These are phyloP conservation scores for Neofusicoccum parvum DNA, from an alignment of 2,329 filamentous ascomycete genomes.

Conservation along the genomic window DNA sequence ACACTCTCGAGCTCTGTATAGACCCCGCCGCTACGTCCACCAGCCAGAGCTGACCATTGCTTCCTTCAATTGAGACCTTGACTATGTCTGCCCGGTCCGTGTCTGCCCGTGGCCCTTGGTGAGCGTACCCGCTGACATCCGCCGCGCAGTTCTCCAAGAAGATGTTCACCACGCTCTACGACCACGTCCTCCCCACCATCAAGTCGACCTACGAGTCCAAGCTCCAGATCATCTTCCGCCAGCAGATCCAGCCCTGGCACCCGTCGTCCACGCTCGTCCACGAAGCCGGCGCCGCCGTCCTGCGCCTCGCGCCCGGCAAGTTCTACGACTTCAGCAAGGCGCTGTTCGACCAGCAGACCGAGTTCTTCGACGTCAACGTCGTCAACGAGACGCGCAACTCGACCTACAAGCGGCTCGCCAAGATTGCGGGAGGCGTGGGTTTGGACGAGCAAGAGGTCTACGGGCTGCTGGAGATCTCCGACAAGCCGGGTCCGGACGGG, in stretches of 20 bases:
- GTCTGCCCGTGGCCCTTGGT: slow-evolving; percentile 22
- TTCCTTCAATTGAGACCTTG: slow-evolving; percentile 60
- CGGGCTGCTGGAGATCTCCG: slow-evolving; percentile 66
- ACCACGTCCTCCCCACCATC: slow-evolving; percentile 65
- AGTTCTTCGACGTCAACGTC: slow-evolving; percentile 82
- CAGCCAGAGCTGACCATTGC: not conserved
- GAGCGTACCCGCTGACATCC: slow-evolving; percentile 25
- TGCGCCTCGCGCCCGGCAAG: slow-evolving; percentile 66
- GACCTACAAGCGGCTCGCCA: slow-evolving; percentile 78
- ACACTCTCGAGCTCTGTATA: slow-evolving; percentile 58
- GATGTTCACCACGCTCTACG: slow-evolving; percentile 76
- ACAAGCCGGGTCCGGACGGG: slow-evolving; percentile 68
- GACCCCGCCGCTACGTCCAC: not conserved
- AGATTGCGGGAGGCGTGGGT: slow-evolving; percentile 69
- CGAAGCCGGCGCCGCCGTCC: slow-evolving; percentile 82
- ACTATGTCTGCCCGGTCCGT: slow-evolving; percentile 77
- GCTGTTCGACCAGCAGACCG: slow-evolving; percentile 69
- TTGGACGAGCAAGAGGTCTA: slow-evolving; percentile 72
- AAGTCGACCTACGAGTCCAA: slow-evolving; percentile 60
- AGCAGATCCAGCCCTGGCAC: slow-evolving; percentile 95
- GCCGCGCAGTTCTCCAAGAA: slow-evolving; percentile 61
- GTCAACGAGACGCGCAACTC: slow-evolving; percentile 82
- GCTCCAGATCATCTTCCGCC: slow-evolving; percentile 80
- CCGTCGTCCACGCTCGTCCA: slow-evolving; percentile 71
- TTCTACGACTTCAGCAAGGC: slow-evolving; percentile 80